Base-by-base conservation (phyloP, 2,329 filamentous ascomycete species). In the Cercospora sp. region DNA sequence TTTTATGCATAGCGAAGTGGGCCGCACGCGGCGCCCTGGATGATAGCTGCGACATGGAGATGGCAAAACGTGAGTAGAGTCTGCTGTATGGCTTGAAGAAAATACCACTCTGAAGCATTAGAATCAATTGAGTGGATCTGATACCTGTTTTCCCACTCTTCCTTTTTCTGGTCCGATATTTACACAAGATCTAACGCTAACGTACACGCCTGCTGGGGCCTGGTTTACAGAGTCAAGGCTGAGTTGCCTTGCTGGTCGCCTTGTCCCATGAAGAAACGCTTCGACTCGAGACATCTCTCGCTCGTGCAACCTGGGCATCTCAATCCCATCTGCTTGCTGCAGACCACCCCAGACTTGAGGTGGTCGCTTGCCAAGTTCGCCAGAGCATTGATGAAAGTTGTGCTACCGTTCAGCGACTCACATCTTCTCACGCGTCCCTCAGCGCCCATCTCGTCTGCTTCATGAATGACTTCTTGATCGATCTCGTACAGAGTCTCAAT, bases 401-500 rank as follows among this genome's bases (percentile, higher is more conserved):
- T 91, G 79, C 88, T 96, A 64, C 92, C 95, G 76, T 99, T 99
- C 75, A 99, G 81, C 77, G 92, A 96, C 79, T 98, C 95, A 1
- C 91, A 92, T 66, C 95, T 88, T 84, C 96, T 97, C 71, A 99
- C 81, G 5, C 82, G 78, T 55, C 82, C 82, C 18, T 84, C 81
- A 0, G 89, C 90, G 33, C 94, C 93, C 0, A 87, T 82, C 75
- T 91, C 88, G 13, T 91, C 89, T 0, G 87, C 92, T 80, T 97
- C 94, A 67, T 92, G 91, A 76, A 99, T 98, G 45, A 99, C 93
- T 81, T 99, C 95, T 75, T 92, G 86, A 79, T 99, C 95, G 63
- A 99, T 84, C 80, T 99, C 95, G 78, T 90, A 98, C 0, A 99
- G 84, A 0, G 95, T 99, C 82, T 99, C 95, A 73, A 99, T 99